Evolutionary conservation across 202 grass and related monocot genomes (phyloP).

Genomic region (Panicum hallii): DNA sequence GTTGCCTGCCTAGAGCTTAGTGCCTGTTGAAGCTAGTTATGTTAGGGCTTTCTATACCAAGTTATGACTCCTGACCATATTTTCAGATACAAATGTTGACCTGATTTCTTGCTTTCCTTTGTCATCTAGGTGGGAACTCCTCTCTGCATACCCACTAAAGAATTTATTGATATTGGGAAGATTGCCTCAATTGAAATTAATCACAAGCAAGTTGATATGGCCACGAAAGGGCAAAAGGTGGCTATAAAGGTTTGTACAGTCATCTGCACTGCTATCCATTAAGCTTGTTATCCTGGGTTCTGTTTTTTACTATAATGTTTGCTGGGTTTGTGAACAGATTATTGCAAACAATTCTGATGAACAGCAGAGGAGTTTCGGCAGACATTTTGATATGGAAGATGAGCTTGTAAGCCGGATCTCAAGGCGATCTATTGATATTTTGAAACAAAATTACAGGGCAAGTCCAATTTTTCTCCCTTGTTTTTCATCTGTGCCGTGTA

Average conservation of each 20-base stretch:
- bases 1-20: neutral
- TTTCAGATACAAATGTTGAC: slow-evolving; percentile 11
- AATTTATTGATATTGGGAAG: slow-evolving; percentile 88
- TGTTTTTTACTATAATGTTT: slow-evolving; percentile 19
- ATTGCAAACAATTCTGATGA: slow-evolving; percentile 71
- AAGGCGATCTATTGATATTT: slow-evolving; percentile 80
- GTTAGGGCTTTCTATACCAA: neutral
- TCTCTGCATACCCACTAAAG: slow-evolving; percentile 79
- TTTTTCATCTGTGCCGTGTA: neutral
- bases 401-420: slow-evolving; percentile 85
- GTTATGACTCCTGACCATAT: neutral
- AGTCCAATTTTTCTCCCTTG: slow-evolving; percentile 24
- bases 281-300: slow-evolving; percentile 14
- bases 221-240: slow-evolving; percentile 92
- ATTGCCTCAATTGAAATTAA: slow-evolving; percentile 92
- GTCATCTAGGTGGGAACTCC: slow-evolving; percentile 77
- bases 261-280: neutral
- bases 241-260: slow-evolving; percentile 68
- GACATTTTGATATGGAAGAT: slow-evolving; percentile 88
- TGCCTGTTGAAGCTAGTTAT: neutral
- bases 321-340: slow-evolving; percentile 53
- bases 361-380: slow-evolving; percentile 83
- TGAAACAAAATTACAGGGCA: slow-evolving; percentile 83
- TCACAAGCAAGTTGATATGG: slow-evolving; percentile 86
- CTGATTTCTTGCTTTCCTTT: slow-evolving; percentile 16